Percentiles rank a stretch among this genome's conserved stretches.
Conservation (phyloP, 352 stramenopile genomes). For the Phytophthora vignae region DNA sequence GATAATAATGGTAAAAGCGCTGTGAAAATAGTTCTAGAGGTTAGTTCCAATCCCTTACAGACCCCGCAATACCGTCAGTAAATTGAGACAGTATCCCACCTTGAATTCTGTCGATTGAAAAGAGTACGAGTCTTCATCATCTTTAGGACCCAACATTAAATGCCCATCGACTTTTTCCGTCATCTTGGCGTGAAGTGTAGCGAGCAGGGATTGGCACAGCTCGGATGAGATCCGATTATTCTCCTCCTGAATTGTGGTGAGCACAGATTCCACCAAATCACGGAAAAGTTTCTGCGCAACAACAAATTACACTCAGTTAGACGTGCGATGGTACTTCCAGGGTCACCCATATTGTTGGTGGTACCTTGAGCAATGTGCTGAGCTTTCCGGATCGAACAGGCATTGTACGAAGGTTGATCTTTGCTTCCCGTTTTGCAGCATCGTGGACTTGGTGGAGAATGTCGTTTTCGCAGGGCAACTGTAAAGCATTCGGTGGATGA, state of each 20-base stretch:
- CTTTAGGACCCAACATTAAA: conserved; percentile 46
- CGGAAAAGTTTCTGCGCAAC: conserved; percentile 78
- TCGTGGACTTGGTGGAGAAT: conserved; percentile 59
- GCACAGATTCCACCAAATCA: conserved; percentile 75
- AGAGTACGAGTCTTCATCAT: conserved; percentile 68
- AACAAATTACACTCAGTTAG: conserved; percentile 8
- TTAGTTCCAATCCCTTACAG: neutral
- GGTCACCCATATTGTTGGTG: neutral
- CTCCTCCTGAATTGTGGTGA: conserved; percentile 71
- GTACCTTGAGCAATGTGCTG: conserved; percentile 65
- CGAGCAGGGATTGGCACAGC: conserved; percentile 64
- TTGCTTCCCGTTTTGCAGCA: conserved; percentile 56
- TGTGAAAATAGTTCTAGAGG: conserved; percentile 25
- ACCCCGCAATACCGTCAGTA: neutral
- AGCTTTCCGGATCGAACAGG: conserved; percentile 74
- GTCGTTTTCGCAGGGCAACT: conserved; percentile 72
- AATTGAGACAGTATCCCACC: conserved; percentile 32
- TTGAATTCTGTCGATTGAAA: conserved; percentile 78
- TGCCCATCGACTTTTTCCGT: conserved; percentile 63
- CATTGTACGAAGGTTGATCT: conserved; percentile 62
- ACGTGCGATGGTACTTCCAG: neutral
- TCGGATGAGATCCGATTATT: conserved; percentile 75
- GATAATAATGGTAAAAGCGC: conserved; percentile 82
- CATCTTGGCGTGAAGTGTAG: conserved; percentile 67
- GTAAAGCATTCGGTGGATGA: conserved; percentile 13